Evolutionary conservation across 495 filamentous ascomycete genomes (phyloP), one percentile per base, ranked within the genome.

Genomic region (Chaetomidium leptoderma): DNA sequence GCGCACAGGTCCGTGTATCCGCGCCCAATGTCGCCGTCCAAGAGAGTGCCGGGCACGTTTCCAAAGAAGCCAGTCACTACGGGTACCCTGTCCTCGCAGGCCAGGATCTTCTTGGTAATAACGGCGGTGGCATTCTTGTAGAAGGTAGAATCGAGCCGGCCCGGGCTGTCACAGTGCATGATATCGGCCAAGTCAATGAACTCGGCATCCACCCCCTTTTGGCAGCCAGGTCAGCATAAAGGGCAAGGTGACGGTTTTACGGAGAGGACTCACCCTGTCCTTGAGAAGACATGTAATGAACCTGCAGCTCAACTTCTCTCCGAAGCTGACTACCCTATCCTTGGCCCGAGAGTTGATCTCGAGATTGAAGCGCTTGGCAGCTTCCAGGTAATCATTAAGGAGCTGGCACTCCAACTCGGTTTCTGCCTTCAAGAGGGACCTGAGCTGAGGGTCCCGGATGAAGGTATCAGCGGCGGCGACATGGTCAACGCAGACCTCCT

Each of bases 1-100:
- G 90, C 90, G 64, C 91, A 95, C 35, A 96, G 80, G 72, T 96
- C 91, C 0, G 90, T 93, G 66, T 96, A 96, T 6, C 91, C 91
- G 58, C 91, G 83, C 21, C 91, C 91, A 58, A 95, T 81, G 55
- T 83, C 80, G 42, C 87, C 84, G 55, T 89, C 81, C 55, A 95
- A 78, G 55, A 95, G 71, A 40, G 88, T 86, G 10, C 88, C 88
- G 0, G 90, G 88, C 17, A 95, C 85, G n/a, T 82, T 84, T 21
- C 91, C 91, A 63, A 95, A 96, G 73, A 89, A 96, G 4, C 91
- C 90, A 7, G 89, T 92, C 17, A 93, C 74, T 16, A 91, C 86
- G 0, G 90, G 89, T 11, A 92, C 83, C 52, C 80, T 77, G 57
- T 86, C 82, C 30, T 81, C 84, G 65, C 87, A 92, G 3, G 81